These are phyloP conservation scores for Colletotrichum orchidophilum DNA, from an alignment of 2,329 filamentous ascomycete species.

Conservation along the genomic window DNA sequence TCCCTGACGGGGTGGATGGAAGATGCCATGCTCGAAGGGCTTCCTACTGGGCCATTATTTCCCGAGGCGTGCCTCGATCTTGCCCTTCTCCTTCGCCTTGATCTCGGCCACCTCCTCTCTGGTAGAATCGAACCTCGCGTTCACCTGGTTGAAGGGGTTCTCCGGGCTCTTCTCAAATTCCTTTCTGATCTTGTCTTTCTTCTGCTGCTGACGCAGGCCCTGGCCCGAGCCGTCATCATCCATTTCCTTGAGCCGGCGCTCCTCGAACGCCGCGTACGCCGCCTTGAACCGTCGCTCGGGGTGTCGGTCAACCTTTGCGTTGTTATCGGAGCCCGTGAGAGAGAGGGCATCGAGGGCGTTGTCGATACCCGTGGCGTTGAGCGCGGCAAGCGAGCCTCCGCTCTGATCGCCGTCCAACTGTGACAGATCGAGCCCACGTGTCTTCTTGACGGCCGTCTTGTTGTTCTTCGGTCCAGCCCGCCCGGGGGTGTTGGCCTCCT, in stretches of 20 bases:
- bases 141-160: slow-evolving; percentile 93
- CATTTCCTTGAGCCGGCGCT: slow-evolving; percentile 84
- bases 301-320: slow-evolving; percentile 83
- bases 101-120: slow-evolving; percentile 79
- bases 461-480: slow-evolving; percentile 72
- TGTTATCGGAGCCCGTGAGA: slow-evolving; percentile 62
- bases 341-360: slow-evolving; percentile 90
- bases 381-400: slow-evolving; percentile 56
- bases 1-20: background rate
- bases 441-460: slow-evolving; percentile 75
- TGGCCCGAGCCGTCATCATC: slow-evolving; percentile 78
- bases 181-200: slow-evolving; percentile 83
- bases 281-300: slow-evolving; percentile 89
- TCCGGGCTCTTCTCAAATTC: slow-evolving; percentile 96
- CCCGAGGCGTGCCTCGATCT: slow-evolving; percentile 77
- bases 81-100: slow-evolving; percentile 72
- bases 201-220: slow-evolving; percentile 83
- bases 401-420: slow-evolving; percentile 72
- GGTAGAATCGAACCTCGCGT: slow-evolving; percentile 77
- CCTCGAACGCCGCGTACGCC: slow-evolving; percentile 84
- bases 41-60: slow-evolving; percentile 36
- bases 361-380: slow-evolving; percentile 90
- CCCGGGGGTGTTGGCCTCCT: slow-evolving; percentile 74
- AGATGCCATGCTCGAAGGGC: background rate
- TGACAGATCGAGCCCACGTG: slow-evolving; percentile 76